These are phyloP conservation scores for Aureobasidium melanogenum DNA, from an alignment of 2,329 filamentous ascomycete genomes.

Conservation along the genomic window DNA sequence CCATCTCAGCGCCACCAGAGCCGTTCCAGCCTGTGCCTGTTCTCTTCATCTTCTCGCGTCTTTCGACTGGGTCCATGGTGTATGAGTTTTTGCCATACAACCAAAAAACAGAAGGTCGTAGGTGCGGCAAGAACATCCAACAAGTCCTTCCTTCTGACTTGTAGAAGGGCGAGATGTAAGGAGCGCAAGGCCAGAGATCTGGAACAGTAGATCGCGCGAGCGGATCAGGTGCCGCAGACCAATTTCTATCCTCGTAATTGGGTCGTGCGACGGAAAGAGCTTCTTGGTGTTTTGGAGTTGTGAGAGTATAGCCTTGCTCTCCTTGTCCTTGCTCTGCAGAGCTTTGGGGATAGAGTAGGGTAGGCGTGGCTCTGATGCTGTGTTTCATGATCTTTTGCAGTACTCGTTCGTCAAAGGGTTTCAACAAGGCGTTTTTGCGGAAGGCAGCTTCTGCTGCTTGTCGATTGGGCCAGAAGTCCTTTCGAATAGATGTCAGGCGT, in stretches of 20 bases:
- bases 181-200: constrained; percentile 28
- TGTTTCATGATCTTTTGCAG: constrained; percentile 63
- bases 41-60: constrained; percentile 48
- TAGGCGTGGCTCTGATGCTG: constrained; percentile 66
- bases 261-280: constrained; percentile 67
- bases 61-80: constrained; percentile 44
- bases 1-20: constrained; percentile 55
- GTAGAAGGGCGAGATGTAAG: constrained; percentile 52
- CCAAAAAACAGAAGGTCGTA: constrained; percentile 60
- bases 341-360: constrained; percentile 44
- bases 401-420: constrained; percentile 71
- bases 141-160: constrained; percentile 53
- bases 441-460: constrained; percentile 59
- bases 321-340: constrained; percentile 17
- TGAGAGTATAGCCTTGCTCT: constrained; percentile 53
- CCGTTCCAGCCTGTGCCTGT: constrained; percentile 61
- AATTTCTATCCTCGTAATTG: constrained; percentile 32
- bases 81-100: constrained; percentile 55
- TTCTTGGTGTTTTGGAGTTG: constrained; percentile 82
- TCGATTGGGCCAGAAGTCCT: constrained; percentile 75
- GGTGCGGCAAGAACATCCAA: constrained; percentile 46
- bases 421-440: constrained; percentile 63
- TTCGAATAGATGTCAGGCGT: constrained; percentile 59
- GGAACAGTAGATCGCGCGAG: constrained; percentile 33
- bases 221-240: constrained; percentile 20